Evolutionary conservation across 2,329 filamentous ascomycete species (phyloP).

Genomic region (Ceratocystis eucalypticola): DNA sequence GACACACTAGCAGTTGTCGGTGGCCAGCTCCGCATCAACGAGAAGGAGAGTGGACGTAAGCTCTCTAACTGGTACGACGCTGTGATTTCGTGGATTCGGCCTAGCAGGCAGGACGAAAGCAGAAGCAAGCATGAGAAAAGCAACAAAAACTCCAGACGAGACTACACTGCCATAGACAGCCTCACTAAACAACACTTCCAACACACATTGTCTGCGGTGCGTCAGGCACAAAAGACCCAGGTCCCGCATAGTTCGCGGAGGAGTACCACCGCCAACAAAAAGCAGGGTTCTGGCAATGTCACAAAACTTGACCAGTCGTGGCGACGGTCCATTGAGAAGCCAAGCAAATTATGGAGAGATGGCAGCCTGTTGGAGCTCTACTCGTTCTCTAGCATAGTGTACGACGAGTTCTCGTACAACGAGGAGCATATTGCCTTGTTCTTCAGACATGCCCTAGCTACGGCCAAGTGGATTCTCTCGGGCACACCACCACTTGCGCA

Average conservation of each 20-base stretch:
- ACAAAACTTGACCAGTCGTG: constrained; percentile 5
- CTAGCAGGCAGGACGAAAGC: not conserved
- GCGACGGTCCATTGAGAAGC: not conserved
- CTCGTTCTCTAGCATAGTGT: constrained; percentile 29
- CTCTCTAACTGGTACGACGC: constrained; percentile 16
- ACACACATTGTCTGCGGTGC: not conserved
- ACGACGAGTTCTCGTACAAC: constrained; percentile 34
- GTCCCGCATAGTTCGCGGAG: constrained; percentile 11
- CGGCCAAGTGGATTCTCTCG: constrained; percentile 33
- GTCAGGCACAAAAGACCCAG: constrained; percentile 4
- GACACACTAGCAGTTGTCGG: constrained; percentile 18
- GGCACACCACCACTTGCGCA: constrained; percentile 30
- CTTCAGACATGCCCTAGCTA: constrained; percentile 25
- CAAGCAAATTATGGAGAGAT: constrained; percentile 15
- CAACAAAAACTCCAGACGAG: not conserved
- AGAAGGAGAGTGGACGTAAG: constrained; percentile 19
- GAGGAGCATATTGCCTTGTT: constrained; percentile 26
- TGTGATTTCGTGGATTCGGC: constrained; percentile 12
- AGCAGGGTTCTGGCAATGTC: not conserved
- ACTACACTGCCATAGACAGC: constrained; percentile 2
- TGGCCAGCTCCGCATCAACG: constrained; percentile 15
- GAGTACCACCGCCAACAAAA: not conserved
- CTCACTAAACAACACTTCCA: not conserved
- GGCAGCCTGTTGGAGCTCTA: constrained; percentile 27
- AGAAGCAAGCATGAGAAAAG: not conserved